A percentile compares a stretch with the other conserved stretches of the same genome.
Conservation (phyloP, 495 filamentous ascomycete species). For the Podospora tetraspora region DNA sequence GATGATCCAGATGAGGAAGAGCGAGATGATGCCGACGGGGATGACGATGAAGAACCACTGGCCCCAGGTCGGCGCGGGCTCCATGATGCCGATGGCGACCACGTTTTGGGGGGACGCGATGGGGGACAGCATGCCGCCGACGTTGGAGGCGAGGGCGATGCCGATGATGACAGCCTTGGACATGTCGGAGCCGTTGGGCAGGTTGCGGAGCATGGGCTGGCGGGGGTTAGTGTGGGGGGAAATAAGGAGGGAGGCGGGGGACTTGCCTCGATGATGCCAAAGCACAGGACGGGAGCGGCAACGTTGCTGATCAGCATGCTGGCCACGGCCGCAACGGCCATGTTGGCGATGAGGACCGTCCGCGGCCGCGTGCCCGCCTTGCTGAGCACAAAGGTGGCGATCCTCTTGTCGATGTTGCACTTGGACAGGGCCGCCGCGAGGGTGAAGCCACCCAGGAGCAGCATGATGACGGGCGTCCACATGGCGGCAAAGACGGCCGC, state of each 20-base stretch:
- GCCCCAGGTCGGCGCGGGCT: constrained; percentile 81
- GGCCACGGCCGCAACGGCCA: constrained; percentile 96
- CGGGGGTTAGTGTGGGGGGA: background rate
- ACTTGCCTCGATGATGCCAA: constrained; percentile 73
- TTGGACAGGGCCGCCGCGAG: constrained; percentile 94
- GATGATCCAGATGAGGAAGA: constrained; percentile 83
- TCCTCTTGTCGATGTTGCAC: constrained; percentile 93
- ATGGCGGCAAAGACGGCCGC: constrained; percentile 84
- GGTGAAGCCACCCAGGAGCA: constrained; percentile 92
- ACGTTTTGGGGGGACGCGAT: constrained; percentile 98
- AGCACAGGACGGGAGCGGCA: constrained; percentile 95
- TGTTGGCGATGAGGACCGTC: constrained; percentile 86
- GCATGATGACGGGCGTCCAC: constrained; percentile 99
- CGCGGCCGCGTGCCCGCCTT: constrained; percentile 88
- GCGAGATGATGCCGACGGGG: constrained; percentile 85
- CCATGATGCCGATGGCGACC: constrained; percentile 92
- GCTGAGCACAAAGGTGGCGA: constrained; percentile 94
- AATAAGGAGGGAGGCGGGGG: constrained; percentile 36
- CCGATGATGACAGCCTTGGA: constrained; percentile 93
- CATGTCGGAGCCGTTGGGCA: constrained; percentile 83
- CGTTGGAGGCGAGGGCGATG: constrained; percentile 91
- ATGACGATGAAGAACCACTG: constrained; percentile 95
- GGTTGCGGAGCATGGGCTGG: constrained; percentile 81
- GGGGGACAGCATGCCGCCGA: constrained; percentile 91
- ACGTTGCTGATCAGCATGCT: constrained; percentile 99